These are phyloP conservation scores for Lasiosphaeria hispida DNA, from an alignment of 495 filamentous ascomycete genomes.

Conservation along the genomic window DNA sequence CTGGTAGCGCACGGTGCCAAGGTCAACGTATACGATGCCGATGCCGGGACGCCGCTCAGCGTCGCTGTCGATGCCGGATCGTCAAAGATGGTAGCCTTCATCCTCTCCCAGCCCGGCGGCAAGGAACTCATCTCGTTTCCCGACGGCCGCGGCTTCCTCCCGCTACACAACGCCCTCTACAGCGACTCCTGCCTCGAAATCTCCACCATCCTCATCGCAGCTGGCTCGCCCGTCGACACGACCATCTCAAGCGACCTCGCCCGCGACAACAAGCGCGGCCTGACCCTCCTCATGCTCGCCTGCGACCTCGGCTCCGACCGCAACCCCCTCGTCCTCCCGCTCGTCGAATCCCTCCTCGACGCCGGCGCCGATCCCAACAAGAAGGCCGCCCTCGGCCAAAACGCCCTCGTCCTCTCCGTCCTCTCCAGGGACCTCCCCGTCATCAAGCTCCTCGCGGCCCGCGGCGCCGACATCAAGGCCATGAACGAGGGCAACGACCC, in stretches of 20 bases:
- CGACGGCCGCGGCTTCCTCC: background rate
- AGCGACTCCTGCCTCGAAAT: background rate
- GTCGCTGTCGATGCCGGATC: background rate
- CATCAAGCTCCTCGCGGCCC: constrained; percentile 13
- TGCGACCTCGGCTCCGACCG: background rate
- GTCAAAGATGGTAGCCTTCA: background rate
- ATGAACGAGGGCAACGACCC: background rate
- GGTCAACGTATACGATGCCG: constrained; percentile 13
- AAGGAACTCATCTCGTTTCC: background rate
- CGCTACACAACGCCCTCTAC: background rate
- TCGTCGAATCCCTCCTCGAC: constrained; percentile 10
- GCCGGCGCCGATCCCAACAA: constrained; percentile 13
- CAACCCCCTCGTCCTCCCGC: background rate
- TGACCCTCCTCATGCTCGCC: constrained; percentile 3
- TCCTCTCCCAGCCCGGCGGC: background rate
- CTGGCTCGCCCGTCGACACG: background rate
- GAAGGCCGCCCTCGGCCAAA: background rate
- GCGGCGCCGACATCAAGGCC: constrained; percentile 2
- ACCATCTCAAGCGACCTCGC: background rate
- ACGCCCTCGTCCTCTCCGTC: constrained; percentile 7
- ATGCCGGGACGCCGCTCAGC: constrained; percentile 3
- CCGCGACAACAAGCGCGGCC: background rate
- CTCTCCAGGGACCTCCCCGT: constrained; percentile 3
- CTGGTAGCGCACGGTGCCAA: constrained; percentile 20
- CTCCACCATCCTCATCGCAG: background rate